phyloP scores from a whole-genome alignment of 2,329 filamentous ascomycete genomes.

The Chalaropsis thielavioides region DNA sequence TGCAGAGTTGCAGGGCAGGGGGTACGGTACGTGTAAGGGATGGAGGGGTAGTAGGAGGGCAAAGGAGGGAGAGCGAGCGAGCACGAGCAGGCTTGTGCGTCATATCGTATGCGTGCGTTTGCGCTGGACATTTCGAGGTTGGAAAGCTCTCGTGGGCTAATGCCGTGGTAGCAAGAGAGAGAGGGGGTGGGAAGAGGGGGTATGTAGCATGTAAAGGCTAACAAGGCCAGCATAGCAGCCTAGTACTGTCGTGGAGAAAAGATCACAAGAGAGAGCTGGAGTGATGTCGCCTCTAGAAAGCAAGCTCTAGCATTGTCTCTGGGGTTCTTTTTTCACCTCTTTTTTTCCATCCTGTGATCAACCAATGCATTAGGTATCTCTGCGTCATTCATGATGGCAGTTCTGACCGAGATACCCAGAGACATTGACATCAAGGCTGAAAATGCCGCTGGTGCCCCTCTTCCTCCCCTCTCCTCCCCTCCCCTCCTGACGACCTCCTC shows the following conservation, averaged over 20 bases:
- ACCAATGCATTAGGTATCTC: neutral
- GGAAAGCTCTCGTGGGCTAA: neutral
- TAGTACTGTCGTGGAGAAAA: neutral
- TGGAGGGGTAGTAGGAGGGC: neutral
- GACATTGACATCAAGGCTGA: neutral
- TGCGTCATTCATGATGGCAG: neutral
- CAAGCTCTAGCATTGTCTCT: neutral
- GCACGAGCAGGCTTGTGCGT: constrained; percentile 3
- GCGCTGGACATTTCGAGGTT: neutral
- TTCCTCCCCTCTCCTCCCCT: neutral
- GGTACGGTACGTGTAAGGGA: neutral
- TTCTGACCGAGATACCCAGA: neutral
- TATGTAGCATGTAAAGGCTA: neutral
- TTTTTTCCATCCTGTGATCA: neutral
- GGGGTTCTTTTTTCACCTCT: neutral
- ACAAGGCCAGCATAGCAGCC: too few species aligned
- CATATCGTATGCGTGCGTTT: constrained; percentile 1
- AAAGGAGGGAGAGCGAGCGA: neutral
- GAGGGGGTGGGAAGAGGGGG: neutral
- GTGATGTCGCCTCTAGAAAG: neutral
- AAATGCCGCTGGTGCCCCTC: neutral
- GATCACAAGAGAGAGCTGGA: neutral
- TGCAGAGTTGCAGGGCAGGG: neutral
- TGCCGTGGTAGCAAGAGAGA: neutral
- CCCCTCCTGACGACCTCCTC: neutral